These are phyloP conservation scores for Entomortierella beljakovae DNA, from an alignment of 192 early-diverging fungal genomes.

Conservation along the genomic window DNA sequence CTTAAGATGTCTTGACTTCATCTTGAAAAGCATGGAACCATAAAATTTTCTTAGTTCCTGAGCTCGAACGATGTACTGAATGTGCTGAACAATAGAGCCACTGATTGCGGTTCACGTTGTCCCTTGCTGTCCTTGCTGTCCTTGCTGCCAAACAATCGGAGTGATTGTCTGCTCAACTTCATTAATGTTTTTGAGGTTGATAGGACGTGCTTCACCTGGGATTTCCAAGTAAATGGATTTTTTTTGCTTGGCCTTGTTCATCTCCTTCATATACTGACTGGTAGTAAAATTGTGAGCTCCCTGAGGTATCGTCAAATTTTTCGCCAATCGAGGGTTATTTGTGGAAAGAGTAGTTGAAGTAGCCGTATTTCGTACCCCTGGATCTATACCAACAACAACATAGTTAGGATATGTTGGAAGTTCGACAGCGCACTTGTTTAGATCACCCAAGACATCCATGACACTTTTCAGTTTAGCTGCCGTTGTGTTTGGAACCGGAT, in stretches of 20 bases:
- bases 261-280: not conserved
- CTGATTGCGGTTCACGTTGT: not conserved
- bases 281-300: not conserved
- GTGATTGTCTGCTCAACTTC: not conserved
- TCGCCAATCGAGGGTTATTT: not conserved
- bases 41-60: not conserved
- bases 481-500: too few species aligned
- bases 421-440: too few species aligned
- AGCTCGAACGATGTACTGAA: not conserved
- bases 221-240: not conserved
- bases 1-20: not conserved
- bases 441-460: too few species aligned
- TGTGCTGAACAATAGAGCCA: not conserved
- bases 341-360: not conserved
- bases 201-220: too few species aligned
- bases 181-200: not conserved
- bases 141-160: not conserved
- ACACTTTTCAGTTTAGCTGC: too few species aligned
- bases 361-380: not conserved
- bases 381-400: not conserved
- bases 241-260: not conserved
- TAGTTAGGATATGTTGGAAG: too few species aligned
- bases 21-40: not conserved
- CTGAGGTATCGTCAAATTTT: not conserved
- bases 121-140: not conserved